Evolutionary conservation across 768 basidiomycete genomes (phyloP), one percentile per base, ranked within the genome.

Genomic region (Amanita pseudoporphyria): DNA sequence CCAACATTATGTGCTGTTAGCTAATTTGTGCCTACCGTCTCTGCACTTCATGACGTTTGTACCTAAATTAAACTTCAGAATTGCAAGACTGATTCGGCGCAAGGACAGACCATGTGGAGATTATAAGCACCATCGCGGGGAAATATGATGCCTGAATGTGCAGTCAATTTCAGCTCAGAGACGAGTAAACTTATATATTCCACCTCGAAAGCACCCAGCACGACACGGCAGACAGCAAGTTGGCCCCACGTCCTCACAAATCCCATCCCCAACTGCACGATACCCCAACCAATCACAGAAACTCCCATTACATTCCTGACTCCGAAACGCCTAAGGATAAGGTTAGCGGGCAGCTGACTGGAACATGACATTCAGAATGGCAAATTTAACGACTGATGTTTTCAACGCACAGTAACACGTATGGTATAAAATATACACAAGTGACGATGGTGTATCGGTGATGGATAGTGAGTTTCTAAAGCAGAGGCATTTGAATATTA

Each of bases 281-380:
- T 60, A 18, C 71, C 73, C 71, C 74, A 76, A 28, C 64, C 64
- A 28, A 71, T 45, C 2, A 68, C 65, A 22, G 64, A 67, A 49
- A 69, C 66, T 2, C 71, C 64, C 36, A 76, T 58, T 67, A 67
- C 72, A 53, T 73, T 71, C 35, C 71, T 67, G 30, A 69, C 68
- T 10, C 72, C 72, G 32, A 73, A 62, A 49, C 62, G 64, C 28
- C 70, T 67, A 22, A 76, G 61, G 16, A 72, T 59, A 10, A 72
- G 59, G 54, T 70, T 74, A 30, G 70, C 70, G 10, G 74, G 74
- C 30, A 76, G 59, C 57, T 76, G 72, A 9, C 72, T 74, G 32
- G 5, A 52, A 18, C 44, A 31, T 33, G 26, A 39, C 40, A n/a
- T 3, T 53, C 45, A 56, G 49, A 10, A 45, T 28, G 18, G 14